phyloP scores from a whole-genome alignment of 495 filamentous ascomycete genomes.

The Tetracladium setigerum region DNA sequence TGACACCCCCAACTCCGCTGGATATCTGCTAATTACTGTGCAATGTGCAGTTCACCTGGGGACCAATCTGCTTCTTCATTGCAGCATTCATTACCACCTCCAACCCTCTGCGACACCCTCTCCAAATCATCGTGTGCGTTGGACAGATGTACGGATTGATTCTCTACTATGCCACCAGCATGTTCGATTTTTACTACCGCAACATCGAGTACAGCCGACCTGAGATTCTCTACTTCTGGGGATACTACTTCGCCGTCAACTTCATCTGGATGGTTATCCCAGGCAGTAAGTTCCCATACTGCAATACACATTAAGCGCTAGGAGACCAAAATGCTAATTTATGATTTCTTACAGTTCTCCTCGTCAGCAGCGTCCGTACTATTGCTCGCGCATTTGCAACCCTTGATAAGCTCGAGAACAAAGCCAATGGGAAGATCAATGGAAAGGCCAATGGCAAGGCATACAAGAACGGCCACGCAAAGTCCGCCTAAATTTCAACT shows the following conservation, averaged over 20 bases:
- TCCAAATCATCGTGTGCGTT: conserved; percentile 45
- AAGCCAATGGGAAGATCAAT: conserved; percentile 8
- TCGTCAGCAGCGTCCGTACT: conserved; percentile 38
- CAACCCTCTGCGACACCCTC: conserved; percentile 43
- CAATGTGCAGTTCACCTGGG: conserved; percentile 38
- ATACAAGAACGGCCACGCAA: neutral
- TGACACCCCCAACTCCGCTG: neutral
- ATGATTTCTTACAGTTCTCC: conserved; percentile 33
- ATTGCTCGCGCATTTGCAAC: conserved; percentile 37
- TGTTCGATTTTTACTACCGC: conserved; percentile 39
- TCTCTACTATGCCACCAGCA: conserved; percentile 50
- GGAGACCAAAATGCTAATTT: too few species aligned
- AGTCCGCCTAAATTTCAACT: too few species aligned
- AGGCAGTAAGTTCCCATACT: conserved; percentile 30
- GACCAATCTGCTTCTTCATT: conserved; percentile 45
- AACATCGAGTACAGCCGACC: conserved; percentile 41
- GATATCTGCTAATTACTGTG: conserved; percentile 36
- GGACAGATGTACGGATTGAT: conserved; percentile 53
- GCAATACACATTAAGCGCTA: conserved; percentile 42
- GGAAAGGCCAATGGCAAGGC: conserved; percentile 1
- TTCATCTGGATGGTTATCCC: conserved; percentile 53
- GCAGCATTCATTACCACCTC: conserved; percentile 37
- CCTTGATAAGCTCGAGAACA: conserved; percentile 27
- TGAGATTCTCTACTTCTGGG: conserved; percentile 48
- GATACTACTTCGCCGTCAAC: conserved; percentile 50